Evolutionary conservation across 2,329 filamentous ascomycete genomes (phyloP).

Genomic region (Claviceps sp.): DNA sequence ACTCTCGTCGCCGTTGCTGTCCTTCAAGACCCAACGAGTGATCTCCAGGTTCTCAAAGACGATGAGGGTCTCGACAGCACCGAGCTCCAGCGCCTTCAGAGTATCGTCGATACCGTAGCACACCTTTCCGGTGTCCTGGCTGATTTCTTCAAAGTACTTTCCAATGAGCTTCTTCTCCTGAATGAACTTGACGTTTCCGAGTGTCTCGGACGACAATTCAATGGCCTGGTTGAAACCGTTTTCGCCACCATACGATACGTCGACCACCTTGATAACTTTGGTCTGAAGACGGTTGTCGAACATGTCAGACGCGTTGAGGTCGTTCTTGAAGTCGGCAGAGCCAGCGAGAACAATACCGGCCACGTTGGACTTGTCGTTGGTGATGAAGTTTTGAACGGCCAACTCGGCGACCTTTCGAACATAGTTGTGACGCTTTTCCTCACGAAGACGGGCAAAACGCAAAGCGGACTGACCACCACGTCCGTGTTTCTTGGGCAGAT

Average conservation of each 20-base stretch:
- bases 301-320: constrained; percentile 92
- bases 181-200: constrained; percentile 99
- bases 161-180: constrained; percentile 99
- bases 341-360: constrained; percentile 89
- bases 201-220: constrained; percentile 83
- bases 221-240: constrained; percentile 99
- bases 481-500: constrained; percentile 98
- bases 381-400: constrained; percentile 98
- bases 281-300: constrained; percentile 82
- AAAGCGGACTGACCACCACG: constrained; percentile 99
- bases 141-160: constrained; percentile 98
- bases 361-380: constrained; percentile 95
- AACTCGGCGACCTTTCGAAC: constrained; percentile 96
- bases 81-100: constrained; percentile 88
- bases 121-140: constrained; percentile 88
- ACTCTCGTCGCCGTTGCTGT: constrained; percentile 56
- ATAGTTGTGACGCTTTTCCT: constrained; percentile 99
- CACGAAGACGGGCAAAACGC: constrained; percentile 97
- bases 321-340: constrained; percentile 99
- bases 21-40: constrained; percentile 81
- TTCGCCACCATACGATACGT: constrained; percentile 97
- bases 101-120: constrained; percentile 99
- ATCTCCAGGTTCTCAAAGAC: constrained; percentile 97
- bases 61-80: constrained; percentile 87
- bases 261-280: constrained; percentile 99